These are phyloP conservation scores for Diutina ranongensis DNA, from an alignment of 1,139 yeast species.

Conservation along the genomic window DNA sequence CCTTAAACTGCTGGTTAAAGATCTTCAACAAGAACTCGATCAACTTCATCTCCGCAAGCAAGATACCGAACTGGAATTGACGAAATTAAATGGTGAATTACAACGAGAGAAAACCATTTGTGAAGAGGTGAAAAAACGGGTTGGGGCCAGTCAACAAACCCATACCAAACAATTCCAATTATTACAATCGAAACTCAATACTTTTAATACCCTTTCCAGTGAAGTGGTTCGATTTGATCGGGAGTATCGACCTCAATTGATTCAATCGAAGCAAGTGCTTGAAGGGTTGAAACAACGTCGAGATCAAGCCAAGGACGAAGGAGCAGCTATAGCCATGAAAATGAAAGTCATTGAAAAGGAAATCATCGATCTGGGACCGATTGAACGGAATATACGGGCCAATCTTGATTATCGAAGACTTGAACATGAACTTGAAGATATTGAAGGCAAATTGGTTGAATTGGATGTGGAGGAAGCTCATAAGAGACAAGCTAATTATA, in stretches of 20 bases:
- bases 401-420: slow-evolving; percentile 28
- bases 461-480: slow-evolving; percentile 53
- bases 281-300: slow-evolving; percentile 23
- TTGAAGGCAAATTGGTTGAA: slow-evolving; percentile 18
- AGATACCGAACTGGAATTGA: background rate
- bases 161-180: background rate
- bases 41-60: slow-evolving; percentile 18
- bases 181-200: background rate
- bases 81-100: background rate
- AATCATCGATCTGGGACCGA: slow-evolving; percentile 24
- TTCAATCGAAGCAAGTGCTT: slow-evolving; percentile 27
- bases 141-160: background rate
- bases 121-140: background rate
- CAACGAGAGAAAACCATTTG: background rate
- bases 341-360: slow-evolving; percentile 19
- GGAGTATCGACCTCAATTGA: slow-evolving; percentile 39
- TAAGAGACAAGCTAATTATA: slow-evolving; percentile 49
- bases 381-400: slow-evolving; percentile 27
- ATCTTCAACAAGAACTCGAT: slow-evolving; percentile 21
- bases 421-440: slow-evolving; percentile 17
- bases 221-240: slow-evolving; percentile 6
- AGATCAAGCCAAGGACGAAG: background rate
- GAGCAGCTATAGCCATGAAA: slow-evolving; percentile 7
- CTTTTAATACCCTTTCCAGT: background rate
- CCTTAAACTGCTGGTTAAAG: background rate